phyloP scores from a whole-genome alignment of 371 early-diverging fungal species.

The Gilbertella persicaria region DNA sequence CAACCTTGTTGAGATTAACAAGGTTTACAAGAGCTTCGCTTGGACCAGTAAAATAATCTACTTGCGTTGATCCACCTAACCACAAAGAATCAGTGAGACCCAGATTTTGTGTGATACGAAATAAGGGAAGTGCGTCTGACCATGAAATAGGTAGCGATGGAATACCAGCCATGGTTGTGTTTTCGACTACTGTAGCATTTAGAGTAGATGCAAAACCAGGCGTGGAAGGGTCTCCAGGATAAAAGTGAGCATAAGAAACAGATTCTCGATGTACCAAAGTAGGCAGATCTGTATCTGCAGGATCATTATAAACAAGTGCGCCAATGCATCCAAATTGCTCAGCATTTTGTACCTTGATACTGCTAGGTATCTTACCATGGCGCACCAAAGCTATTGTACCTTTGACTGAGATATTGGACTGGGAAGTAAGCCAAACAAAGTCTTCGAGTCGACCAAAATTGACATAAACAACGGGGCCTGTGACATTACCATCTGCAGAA shows the following conservation, averaged over 20 bases:
- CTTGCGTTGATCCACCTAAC: slow-evolving; percentile 44
- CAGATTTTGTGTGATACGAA: slow-evolving; percentile 51
- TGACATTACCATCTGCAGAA: slow-evolving; percentile 63
- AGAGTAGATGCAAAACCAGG: slow-evolving; percentile 61
- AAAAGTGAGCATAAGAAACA: slow-evolving; percentile 47
- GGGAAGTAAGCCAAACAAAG: slow-evolving; percentile 49
- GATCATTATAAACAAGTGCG: slow-evolving; percentile 64
- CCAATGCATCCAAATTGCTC: slow-evolving; percentile 60
- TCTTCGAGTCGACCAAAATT: slow-evolving; percentile 67
- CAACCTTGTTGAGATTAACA: slow-evolving; percentile 56
- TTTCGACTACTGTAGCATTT: slow-evolving; percentile 49
- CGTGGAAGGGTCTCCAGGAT: slow-evolving; percentile 69
- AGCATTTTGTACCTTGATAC: slow-evolving; percentile 65
- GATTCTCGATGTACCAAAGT: slow-evolving; percentile 62
- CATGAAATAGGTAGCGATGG: slow-evolving; percentile 72
- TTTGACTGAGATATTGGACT: slow-evolving; percentile 40
- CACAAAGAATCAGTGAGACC: slow-evolving; percentile 36
- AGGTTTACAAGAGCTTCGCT: slow-evolving; percentile 52
- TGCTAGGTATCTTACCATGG: slow-evolving; percentile 60
- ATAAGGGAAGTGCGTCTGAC: slow-evolving; percentile 60
- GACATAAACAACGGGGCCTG: slow-evolving; percentile 65
- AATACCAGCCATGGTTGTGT: slow-evolving; percentile 53
- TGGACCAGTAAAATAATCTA: slow-evolving; percentile 59
- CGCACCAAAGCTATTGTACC: slow-evolving; percentile 64
- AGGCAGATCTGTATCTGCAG: slow-evolving; percentile 51